Evolutionary conservation across 805 yeast genomes (phyloP).

Genomic region (Scheffersomyces ergatensis): DNA sequence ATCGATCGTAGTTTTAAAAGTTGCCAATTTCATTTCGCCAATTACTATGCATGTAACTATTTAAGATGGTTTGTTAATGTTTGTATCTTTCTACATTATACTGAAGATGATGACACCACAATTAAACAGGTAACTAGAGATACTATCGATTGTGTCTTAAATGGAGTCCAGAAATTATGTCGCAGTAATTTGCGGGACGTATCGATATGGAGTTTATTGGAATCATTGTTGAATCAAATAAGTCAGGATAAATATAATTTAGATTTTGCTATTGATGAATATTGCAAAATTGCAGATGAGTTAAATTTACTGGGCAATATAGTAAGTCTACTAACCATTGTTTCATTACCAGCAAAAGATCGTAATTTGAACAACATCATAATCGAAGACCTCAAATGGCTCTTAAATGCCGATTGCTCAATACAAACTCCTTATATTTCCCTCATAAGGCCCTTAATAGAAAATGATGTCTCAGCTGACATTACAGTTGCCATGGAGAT

Average conservation of each 20-base stretch:
- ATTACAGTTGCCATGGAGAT: neutral
- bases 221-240: neutral
- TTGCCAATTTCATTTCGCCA: constrained; percentile 34
- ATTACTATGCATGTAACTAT: constrained; percentile 35
- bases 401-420: constrained; percentile 9
- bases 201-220: constrained; percentile 21
- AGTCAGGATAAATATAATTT: neutral
- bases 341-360: no score
- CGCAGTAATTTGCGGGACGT: constrained; percentile 15
- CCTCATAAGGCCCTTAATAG: neutral
- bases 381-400: constrained; percentile 6
- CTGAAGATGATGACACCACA: neutral
- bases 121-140: neutral
- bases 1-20: constrained; percentile 20
- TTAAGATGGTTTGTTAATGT: constrained; percentile 27
- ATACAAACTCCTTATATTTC: constrained; percentile 8
- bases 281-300: neutral
- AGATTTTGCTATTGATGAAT: neutral
- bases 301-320: no score
- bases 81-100: neutral
- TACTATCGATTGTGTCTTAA: neutral
- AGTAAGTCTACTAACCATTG: no score
- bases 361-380: neutral
- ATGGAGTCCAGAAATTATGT: constrained; percentile 8
- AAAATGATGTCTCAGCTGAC: neutral